phyloP scores from a whole-genome alignment of 352 stramenopile species.

The Blastocystis sp. region DNA sequence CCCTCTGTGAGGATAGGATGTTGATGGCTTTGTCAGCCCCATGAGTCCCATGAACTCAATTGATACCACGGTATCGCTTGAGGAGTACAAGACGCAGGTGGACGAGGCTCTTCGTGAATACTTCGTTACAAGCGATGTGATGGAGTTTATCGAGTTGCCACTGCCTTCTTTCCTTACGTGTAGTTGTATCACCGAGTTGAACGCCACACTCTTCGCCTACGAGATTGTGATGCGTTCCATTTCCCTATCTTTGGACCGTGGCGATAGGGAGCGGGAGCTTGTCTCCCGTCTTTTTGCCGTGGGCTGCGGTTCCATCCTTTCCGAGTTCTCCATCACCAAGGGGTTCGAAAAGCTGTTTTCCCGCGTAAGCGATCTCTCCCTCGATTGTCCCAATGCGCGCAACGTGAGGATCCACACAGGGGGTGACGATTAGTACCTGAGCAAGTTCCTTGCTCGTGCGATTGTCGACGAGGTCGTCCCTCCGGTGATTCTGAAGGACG shows the following conservation, averaged over 20 bases:
- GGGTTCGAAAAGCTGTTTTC: conserved; percentile 94
- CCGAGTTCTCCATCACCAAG: conserved; percentile 71
- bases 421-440: conserved; percentile 56
- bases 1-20: neutral
- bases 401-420: conserved; percentile 62
- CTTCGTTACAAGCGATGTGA: conserved; percentile 77
- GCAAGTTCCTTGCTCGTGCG: conserved; percentile 87
- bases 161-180: conserved; percentile 20
- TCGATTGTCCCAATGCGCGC: conserved; percentile 86
- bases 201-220: conserved; percentile 78
- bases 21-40: conserved; percentile 25
- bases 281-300: conserved; percentile 86
- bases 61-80: conserved; percentile 72
- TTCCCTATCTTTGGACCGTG: conserved; percentile 88
- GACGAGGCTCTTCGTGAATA: conserved; percentile 84
- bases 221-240: conserved; percentile 90
- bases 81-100: conserved; percentile 86
- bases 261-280: conserved; percentile 86
- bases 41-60: neutral
- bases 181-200: conserved; percentile 75
- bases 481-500: conserved; percentile 92
- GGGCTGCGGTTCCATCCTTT: conserved; percentile 80
- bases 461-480: conserved; percentile 97
- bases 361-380: conserved; percentile 88
- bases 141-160: conserved; percentile 67